These are phyloP conservation scores for Capsicum baccatum DNA, from an alignment of 257 asterid genomes.

Conservation along the genomic window DNA sequence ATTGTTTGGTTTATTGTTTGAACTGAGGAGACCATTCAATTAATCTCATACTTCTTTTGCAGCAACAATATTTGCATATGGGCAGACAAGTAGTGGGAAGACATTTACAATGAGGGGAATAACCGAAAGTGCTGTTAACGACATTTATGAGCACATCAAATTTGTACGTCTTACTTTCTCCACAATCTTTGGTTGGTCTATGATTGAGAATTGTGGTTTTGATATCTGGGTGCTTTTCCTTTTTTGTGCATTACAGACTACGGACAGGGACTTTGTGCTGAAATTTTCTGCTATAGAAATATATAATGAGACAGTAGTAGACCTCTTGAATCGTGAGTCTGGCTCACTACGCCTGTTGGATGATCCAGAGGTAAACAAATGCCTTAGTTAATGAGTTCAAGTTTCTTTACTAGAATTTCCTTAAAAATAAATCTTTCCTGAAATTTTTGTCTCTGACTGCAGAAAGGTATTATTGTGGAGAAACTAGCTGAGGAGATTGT, in stretches of 20 bases:
- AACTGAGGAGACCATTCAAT: not conserved
- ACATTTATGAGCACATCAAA: slow-evolving; percentile 76
- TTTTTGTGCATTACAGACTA: slow-evolving; percentile 55
- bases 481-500: slow-evolving; percentile 79
- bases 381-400: slow-evolving; percentile 5
- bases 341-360: slow-evolving; percentile 87
- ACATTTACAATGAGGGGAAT: slow-evolving; percentile 96
- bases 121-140: slow-evolving; percentile 78
- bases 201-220: not conserved
- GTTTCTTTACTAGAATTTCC: slow-evolving; percentile 13
- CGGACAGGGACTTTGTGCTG: slow-evolving; percentile 76
- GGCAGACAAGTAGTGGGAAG: slow-evolving; percentile 98
- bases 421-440: slow-evolving; percentile 20
- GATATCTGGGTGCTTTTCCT: slow-evolving; percentile 24
- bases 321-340: slow-evolving; percentile 84
- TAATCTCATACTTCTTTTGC: slow-evolving; percentile 35
- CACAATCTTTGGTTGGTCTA: slow-evolving; percentile 1
- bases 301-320: slow-evolving; percentile 91
- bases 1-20: not conserved
- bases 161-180: slow-evolving; percentile 47
- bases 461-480: slow-evolving; percentile 94
- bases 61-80: slow-evolving; percentile 97
- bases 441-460: slow-evolving; percentile 39
- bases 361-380: slow-evolving; percentile 78
- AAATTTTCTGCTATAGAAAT: slow-evolving; percentile 95